Conservation (phyloP, 495 filamentous ascomycete genomes). For the Massariosphaeria phaeospora region DNA sequence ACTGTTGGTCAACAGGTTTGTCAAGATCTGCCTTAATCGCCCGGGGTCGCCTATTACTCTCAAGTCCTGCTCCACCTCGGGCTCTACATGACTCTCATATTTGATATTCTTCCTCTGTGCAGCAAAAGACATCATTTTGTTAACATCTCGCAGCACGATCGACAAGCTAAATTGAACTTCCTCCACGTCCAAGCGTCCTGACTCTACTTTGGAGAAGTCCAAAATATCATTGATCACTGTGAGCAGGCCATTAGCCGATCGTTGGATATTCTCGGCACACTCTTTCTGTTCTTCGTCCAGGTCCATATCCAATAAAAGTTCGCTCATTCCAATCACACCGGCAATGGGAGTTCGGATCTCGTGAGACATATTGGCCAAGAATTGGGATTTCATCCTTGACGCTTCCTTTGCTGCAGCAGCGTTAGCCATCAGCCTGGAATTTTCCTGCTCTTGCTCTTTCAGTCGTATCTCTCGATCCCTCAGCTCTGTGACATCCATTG, state of each 20-base stretch:
- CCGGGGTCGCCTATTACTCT: conserved; percentile 69
- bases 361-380: conserved; percentile 80
- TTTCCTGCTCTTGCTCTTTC: conserved; percentile 56
- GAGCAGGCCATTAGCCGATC: conserved; percentile 74
- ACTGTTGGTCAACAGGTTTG: conserved; percentile 81
- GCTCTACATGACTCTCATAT: conserved; percentile 34
- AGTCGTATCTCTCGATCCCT: conserved; percentile 55
- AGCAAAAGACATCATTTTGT: conserved; percentile 55
- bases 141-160: conserved; percentile 64
- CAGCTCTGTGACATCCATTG: conserved; percentile 61
- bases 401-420: conserved; percentile 66
- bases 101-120: conserved; percentile 39
- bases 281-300: conserved; percentile 66
- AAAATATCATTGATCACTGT: conserved; percentile 88
- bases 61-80: conserved; percentile 32
- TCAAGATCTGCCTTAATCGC: conserved; percentile 74
- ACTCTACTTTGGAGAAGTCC: conserved; percentile 83
- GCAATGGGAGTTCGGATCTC: conserved; percentile 78
- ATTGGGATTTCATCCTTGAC: conserved; percentile 62
- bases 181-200: conserved; percentile 67
- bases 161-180: conserved; percentile 74
- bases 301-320: conserved; percentile 52
- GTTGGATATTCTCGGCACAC: conserved; percentile 70
- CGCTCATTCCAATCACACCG: conserved; percentile 42
- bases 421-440: conserved; percentile 57